These are phyloP conservation scores for Styphnolobium japonicum DNA, from an alignment of 306 rosid genomes.

Conservation along the genomic window DNA sequence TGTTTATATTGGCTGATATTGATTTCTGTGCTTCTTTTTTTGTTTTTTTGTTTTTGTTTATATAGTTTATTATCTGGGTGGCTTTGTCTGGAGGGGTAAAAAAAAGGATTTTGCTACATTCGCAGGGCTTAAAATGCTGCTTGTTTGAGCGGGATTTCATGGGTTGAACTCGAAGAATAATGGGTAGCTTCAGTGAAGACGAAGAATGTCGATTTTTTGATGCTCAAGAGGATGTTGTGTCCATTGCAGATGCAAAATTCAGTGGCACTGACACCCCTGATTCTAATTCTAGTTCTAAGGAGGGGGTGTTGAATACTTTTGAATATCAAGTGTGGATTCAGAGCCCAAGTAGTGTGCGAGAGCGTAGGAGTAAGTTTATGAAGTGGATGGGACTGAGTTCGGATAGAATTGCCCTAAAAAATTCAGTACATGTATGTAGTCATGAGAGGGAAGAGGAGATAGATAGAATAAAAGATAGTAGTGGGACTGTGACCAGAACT, in stretches of 20 bases:
- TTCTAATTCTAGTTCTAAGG: slow-evolving; percentile 23
- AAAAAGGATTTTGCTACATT: slow-evolving; percentile 47
- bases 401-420: slow-evolving; percentile 31
- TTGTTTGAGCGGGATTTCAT: slow-evolving; percentile 64
- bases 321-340: slow-evolving; percentile 61
- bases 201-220: slow-evolving; percentile 76
- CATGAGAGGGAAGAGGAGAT: slow-evolving; percentile 35
- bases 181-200: slow-evolving; percentile 78
- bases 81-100: slow-evolving; percentile 53
- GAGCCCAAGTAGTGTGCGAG: slow-evolving; percentile 68
- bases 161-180: slow-evolving; percentile 73
- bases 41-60: neutral
- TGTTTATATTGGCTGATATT: slow-evolving; percentile 57
- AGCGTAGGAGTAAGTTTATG: slow-evolving; percentile 66
- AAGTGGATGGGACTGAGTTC: slow-evolving; percentile 56
- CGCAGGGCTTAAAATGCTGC: slow-evolving; percentile 53
- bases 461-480: slow-evolving; percentile 38
- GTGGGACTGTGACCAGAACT: slow-evolving; percentile 44
- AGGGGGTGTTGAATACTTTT: slow-evolving; percentile 30
- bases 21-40: slow-evolving; percentile 51
- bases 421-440: slow-evolving; percentile 22
- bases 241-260: slow-evolving; percentile 45
- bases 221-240: slow-evolving; percentile 73
- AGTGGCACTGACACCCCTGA: slow-evolving; percentile 34
- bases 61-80: slow-evolving; percentile 39